Evolutionary conservation across 192 early-diverging fungal species (phyloP), one percentile per base, ranked within the genome.

Genomic region (Coemansia sp.): DNA sequence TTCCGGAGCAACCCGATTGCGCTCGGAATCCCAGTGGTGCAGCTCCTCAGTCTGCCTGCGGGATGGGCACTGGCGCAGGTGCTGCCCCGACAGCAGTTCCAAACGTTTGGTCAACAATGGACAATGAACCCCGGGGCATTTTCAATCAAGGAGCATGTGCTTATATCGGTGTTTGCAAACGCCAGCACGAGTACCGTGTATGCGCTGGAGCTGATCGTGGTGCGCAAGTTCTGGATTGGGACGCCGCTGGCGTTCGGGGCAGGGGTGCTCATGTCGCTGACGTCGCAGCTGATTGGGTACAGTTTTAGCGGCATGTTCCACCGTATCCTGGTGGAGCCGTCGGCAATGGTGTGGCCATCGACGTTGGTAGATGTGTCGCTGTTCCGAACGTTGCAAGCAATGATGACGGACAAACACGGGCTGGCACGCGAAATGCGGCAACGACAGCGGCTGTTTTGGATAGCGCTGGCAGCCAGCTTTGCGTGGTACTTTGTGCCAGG

Each of bases 331-430:
- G 92, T 96, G 19, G 82, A 86, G 50, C 93, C 93, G 23, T 67
- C 86, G 8, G 79, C 85, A 5, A 93, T 95, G 92, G 76, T 89
- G 47, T 97, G 93, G 93, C 94, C 94, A 2, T 64, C 83, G n/a
- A 89, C 85, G 23, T 82, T 94, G 41, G 84, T 88, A 29, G 85
- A 86, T 29, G 86, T 90, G 23, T 85, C 88, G 15, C 72, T 93
- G 21, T 91, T 92, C 76, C 82, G 83, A 6, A 84, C 91, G 14
- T 77, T 95, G 38, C 91, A 94, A 69, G 81, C 86, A 17, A 59
- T 58, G 67, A 19, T 67, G 82, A 59, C 51, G 52, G 14, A 53
- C 29, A 70, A 65, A 11, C 41, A 45, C 11, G 11, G 14, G 14
- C 41, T 15, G 49, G 49, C 49, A 3, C 35, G 29, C 21, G 60